Evolutionary conservation across 129 eudicot species (phyloP).

Genomic region (Oenanthe sinensis): DNA sequence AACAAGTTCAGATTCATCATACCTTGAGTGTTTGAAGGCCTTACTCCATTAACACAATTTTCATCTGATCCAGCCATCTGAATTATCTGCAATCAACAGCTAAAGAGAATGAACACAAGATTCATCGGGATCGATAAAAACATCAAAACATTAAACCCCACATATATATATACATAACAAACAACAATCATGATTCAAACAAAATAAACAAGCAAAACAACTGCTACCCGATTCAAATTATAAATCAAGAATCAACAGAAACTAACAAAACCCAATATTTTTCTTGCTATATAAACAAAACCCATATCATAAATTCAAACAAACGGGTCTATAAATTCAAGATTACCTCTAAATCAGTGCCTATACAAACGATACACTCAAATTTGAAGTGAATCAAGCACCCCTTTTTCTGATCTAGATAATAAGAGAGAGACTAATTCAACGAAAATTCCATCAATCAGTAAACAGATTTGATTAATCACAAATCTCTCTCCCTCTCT

Average conservation of each 20-base stretch:
- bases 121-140: background rate
- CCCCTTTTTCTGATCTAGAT: background rate
- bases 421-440: slow-evolving; percentile 24
- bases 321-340: background rate
- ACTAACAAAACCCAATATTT: background rate
- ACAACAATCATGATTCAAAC: slow-evolving; percentile 4
- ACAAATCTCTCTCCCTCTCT: slow-evolving; percentile 17
- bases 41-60: slow-evolving; percentile 35
- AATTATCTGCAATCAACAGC: slow-evolving; percentile 22
- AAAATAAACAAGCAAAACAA: background rate
- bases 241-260: background rate
- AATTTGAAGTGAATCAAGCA: background rate
- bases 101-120: slow-evolving; percentile 1
- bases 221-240: background rate
- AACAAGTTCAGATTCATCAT: slow-evolving; percentile 1
- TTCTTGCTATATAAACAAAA: slow-evolving; percentile 6
- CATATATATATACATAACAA: background rate
- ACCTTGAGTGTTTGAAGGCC: slow-evolving; percentile 47
- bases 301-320: slow-evolving; percentile 4
- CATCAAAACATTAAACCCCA: background rate
- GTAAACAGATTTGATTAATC: slow-evolving; percentile 23
- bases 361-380: background rate
- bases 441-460: slow-evolving; percentile 3
- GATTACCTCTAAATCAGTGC: slow-evolving; percentile 6
- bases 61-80: slow-evolving; percentile 67